Base-by-base conservation (phyloP, 2,329 filamentous ascomycete genomes). In the Penicillium sp. region DNA sequence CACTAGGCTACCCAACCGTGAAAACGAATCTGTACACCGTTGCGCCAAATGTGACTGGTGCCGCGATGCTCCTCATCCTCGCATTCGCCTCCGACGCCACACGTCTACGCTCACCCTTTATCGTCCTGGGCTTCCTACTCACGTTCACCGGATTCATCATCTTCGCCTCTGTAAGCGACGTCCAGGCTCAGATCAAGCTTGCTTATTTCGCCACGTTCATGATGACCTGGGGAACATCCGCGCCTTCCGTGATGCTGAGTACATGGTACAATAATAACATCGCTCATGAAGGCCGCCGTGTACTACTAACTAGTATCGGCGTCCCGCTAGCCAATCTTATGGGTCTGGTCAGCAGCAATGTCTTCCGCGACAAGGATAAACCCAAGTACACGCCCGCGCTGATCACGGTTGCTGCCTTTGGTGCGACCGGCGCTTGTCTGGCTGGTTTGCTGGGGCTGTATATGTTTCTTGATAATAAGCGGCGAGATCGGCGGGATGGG, bases 241-340 rank as follows among this genome's bases (percentile, higher is more conserved):
- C 84, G 0, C 84, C 85, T 0, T 84, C 78, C 0, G 83, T 88
- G 6, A 69, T 89, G 9, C 68, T 65, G 6, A 67, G 79, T 48
- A 70, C 77, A 39, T 82, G 80, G 80, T 88, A 87, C 65, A 89
- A 85, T 66, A 89, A 89, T 69, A 90, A 90, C 57, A 76, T 87
- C 39, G 83, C 84, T 1, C 76, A 89, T 52, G 85, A 89, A 61
- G 80, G 81, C 40, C 76, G 79, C 25, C 79, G 84, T 31, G 72
- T 86, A 4, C 71, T 80, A 0, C 68, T 87, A 10, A 88, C 84
- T 0, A 80, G 77, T 17, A 74, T 88, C 12, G 82, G 80, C 15
- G 83, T 89, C 0, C 84, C 84, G 0, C 59, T 85, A 7, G 84
- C 84, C 3, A 89, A 89, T 48, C 59, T 87, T 23, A 88, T 88